Percentiles rank a stretch among this genome's conserved stretches.
Conservation (phyloP, 2,329 filamentous ascomycete species). For the Stemphylium beticola region DNA sequence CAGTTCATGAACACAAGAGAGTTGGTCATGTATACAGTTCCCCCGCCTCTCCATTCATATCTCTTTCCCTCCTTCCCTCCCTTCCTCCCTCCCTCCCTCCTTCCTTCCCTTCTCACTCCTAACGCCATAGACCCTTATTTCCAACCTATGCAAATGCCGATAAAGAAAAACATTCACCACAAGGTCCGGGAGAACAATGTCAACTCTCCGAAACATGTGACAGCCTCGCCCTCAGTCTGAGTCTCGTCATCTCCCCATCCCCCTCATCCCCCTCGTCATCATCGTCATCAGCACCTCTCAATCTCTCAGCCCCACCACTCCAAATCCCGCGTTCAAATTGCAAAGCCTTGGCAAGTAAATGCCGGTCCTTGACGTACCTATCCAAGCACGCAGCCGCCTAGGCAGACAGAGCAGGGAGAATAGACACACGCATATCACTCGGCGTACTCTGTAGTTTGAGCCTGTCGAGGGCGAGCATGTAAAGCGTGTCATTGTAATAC, state of each 20-base stretch:
- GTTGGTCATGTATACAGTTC: background rate
- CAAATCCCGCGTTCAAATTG: too few species aligned
- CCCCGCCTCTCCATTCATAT: background rate
- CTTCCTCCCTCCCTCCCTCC: too few species aligned
- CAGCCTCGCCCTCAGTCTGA: background rate
- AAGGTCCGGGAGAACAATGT: too few species aligned
- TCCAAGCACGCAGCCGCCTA: too few species aligned
- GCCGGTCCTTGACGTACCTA: too few species aligned
- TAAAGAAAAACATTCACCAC: background rate
- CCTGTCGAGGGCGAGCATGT: too few species aligned
- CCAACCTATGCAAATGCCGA: constrained; percentile 2
- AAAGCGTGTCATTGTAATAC: background rate
- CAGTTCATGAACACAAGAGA: background rate
- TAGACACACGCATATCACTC: too few species aligned
- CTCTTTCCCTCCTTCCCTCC: background rate
- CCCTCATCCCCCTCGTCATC: background rate
- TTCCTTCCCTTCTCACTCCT: background rate
- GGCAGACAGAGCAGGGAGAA: too few species aligned
- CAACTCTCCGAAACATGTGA: background rate
- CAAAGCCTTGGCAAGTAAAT: too few species aligned
- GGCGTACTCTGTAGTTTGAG: too few species aligned
- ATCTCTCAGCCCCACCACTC: too few species aligned
- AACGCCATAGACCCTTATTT: background rate
- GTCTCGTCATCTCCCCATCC: background rate
- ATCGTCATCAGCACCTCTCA: too few species aligned